Evolutionary conservation across 177 flowering plant genomes (phyloP), one percentile per base, ranked within the genome.

Genomic region (Vitis hybrid): DNA sequence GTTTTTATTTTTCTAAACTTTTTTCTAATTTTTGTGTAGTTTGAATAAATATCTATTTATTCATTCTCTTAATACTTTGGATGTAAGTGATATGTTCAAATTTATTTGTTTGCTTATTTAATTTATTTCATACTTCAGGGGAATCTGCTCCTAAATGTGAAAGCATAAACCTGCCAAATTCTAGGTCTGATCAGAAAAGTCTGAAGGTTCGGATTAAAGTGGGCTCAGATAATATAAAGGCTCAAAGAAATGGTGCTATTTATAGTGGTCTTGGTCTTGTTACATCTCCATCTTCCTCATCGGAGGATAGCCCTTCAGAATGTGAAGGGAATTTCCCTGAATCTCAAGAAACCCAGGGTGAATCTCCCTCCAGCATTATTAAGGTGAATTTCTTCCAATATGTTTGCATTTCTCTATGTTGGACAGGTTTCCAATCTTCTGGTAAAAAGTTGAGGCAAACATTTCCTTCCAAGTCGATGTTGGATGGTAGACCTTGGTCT

Each of bases 181-280:
- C 11, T 49, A 61, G 48, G 77, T 13, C 24, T 62, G 72, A 81
- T 46, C 75, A 75, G 71, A 90, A 75, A 70, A 65, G 72, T 15
- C 68, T 88, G 62, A 88, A 85, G 79, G 78, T 90, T 65, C 84
- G 89, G 14, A 75, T 88, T 52, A 90, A 79, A 82, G 77, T 88
- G 59, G 78, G 85, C 32, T 69, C 86, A 50, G 82, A 79, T 21
- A 77, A 51, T 61, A 21, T 58, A 32, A 17, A 67, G 30, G 60
- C 74, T 64, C 72, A 55, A 46, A 82, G 73, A 56, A 85, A 84
- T 64, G 82, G 85, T 64, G 87, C 72, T 59, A 81, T 89, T n/a
- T 82, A 82, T 68, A 81, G 82, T 73, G 92, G 89, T 62, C 85
- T 90, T 65, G 94, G 94, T 49, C 91, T 90, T 69, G 82, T 76